These are phyloP conservation scores for Neofusicoccum ribis DNA, from an alignment of 2,329 filamentous ascomycete species.

Conservation along the genomic window DNA sequence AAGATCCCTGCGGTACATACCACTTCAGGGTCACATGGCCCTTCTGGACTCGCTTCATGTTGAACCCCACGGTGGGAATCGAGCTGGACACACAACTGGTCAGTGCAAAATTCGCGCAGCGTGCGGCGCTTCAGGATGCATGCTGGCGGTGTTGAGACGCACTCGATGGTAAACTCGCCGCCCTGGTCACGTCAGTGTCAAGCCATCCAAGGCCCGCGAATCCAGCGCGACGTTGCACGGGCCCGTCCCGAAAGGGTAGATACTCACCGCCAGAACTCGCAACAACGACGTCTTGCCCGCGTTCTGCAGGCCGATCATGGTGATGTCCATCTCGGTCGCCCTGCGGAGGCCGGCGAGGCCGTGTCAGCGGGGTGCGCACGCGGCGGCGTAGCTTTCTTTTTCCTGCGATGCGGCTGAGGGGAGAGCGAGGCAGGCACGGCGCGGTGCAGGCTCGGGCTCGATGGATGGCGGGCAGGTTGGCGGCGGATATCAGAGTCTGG, in stretches of 20 bases:
- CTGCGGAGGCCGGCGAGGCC: conserved; percentile 49
- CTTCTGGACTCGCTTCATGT: conserved; percentile 97
- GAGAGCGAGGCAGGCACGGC: background rate
- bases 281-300: conserved; percentile 96
- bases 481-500: conserved; percentile 6
- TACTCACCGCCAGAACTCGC: conserved; percentile 87
- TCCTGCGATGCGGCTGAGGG: background rate
- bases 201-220: conserved; percentile 1
- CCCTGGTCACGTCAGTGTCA: conserved; percentile 59
- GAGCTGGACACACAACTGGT: conserved; percentile 60
- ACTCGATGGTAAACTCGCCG: conserved; percentile 98
- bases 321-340: conserved; percentile 99
- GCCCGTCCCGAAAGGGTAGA: conserved; percentile 34
- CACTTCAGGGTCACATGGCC: conserved; percentile 98
- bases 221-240: conserved; percentile 29
- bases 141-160: conserved; percentile 47
- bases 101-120: conserved; percentile 15
- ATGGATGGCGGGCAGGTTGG: conserved; percentile 7
- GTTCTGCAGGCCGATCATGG: conserved; percentile 97
- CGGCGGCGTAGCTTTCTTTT: background rate
- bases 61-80: conserved; percentile 97
- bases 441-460: background rate
- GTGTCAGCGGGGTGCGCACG: conserved; percentile 22
- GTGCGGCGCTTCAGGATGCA: conserved; percentile 14
- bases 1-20: conserved; percentile 47